Evolutionary conservation across 2,329 filamentous ascomycete genomes (phyloP).

Genomic region (Scolecobasidium constrictum): DNA sequence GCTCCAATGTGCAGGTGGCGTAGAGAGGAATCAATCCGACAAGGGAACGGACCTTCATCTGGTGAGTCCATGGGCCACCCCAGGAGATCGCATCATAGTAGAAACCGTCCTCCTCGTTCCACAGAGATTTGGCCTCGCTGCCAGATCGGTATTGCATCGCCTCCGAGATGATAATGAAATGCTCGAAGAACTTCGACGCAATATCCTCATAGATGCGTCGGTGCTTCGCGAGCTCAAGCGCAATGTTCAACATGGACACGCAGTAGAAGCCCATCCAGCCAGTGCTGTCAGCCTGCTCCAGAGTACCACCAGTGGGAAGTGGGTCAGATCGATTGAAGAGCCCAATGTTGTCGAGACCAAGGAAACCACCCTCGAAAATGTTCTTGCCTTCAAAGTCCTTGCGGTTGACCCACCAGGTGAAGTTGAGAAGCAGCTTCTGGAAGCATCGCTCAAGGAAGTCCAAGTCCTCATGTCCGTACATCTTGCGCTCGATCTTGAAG

Average conservation of each 20-base stretch:
- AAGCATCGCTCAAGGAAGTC: constrained; percentile 95
- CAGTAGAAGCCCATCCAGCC: constrained; percentile 99
- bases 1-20: constrained; percentile 83
- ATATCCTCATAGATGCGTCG: constrained; percentile 92
- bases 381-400: constrained; percentile 94
- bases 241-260: constrained; percentile 92
- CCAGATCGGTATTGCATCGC: constrained; percentile 71
- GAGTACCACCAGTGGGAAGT: constrained; percentile 79
- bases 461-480: constrained; percentile 88
- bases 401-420: constrained; percentile 98
- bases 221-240: constrained; percentile 88
- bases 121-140: constrained; percentile 69
- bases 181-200: constrained; percentile 97
- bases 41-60: constrained; percentile 82
- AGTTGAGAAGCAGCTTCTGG: constrained; percentile 90
- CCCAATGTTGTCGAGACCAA: constrained; percentile 94
- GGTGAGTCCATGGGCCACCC: constrained; percentile 86
- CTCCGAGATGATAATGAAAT: constrained; percentile 95
- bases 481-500: constrained; percentile 97
- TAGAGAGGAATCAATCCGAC: constrained; percentile 92
- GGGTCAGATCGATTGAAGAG: constrained; percentile 96
- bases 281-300: constrained; percentile 95
- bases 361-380: constrained; percentile 91
- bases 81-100: constrained; percentile 98
- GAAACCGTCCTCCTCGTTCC: constrained; percentile 95